phyloP scores from a whole-genome alignment of 1,284 basidiomycete species.

The Moniliophthora roreri region DNA sequence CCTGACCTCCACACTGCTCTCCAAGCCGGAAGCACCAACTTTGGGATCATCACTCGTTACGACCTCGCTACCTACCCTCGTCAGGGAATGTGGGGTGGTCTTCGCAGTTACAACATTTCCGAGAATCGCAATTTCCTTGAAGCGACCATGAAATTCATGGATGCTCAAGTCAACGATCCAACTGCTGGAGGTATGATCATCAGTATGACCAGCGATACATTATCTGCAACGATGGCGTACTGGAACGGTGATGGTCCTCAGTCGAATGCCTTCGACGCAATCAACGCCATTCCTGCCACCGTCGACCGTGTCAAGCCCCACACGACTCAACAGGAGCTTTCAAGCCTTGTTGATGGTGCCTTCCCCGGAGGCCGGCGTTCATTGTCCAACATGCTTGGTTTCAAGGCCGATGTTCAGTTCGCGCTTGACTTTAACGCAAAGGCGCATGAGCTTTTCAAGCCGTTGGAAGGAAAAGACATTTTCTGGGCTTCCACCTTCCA shows the following conservation, averaged over 20 bases:
- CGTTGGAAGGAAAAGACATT: neutral
- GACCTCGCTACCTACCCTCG: conserved; percentile 18
- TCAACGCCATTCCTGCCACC: too few relatives aligned
- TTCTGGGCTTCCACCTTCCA: neutral
- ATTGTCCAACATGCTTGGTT: neutral
- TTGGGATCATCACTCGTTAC: conserved; percentile 22
- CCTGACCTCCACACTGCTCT: conserved; percentile 21
- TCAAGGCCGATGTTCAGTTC: conserved; percentile 7
- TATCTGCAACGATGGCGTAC: too few relatives aligned
- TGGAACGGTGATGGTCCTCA: too few relatives aligned
- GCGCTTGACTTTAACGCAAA: conserved; percentile 1
- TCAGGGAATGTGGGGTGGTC: conserved; percentile 15
- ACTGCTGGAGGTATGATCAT: too few relatives aligned
- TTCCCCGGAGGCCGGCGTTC: neutral
- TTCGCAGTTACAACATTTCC: neutral
- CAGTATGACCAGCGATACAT: too few relatives aligned
- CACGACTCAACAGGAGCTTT: too few relatives aligned
- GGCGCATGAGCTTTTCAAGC: conserved; percentile 1
- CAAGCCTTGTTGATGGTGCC: too few relatives aligned
- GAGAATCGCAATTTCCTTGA: too few relatives aligned
- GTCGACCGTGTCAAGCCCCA: too few relatives aligned
- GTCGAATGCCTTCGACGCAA: too few relatives aligned
- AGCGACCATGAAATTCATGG: too few relatives aligned
- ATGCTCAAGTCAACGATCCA: too few relatives aligned
- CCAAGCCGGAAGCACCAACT: conserved; percentile 21